A percentile compares a stretch with the other conserved stretches of the same genome.
phyloP scores from a whole-genome alignment of 495 filamentous ascomycete species.

The Durotheca rogersii region DNA sequence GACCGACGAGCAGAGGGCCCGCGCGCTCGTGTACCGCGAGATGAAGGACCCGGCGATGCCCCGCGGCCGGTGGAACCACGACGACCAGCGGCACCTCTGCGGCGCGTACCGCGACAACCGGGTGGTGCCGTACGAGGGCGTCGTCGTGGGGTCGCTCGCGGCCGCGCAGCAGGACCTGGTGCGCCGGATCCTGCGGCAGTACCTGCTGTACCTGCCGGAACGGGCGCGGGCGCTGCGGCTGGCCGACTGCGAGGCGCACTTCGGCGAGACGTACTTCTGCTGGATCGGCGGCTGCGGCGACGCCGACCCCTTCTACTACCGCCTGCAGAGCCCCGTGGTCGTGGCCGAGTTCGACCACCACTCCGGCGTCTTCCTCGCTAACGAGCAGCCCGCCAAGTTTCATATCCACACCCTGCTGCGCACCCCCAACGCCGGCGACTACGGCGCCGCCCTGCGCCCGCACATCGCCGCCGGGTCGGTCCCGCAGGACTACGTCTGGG shows the following conservation, averaged over 20 bases:
- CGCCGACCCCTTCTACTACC: slow-evolving; percentile 71
- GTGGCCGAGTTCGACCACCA: slow-evolving; percentile 79
- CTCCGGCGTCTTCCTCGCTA: slow-evolving; percentile 74
- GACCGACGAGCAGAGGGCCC: slow-evolving; percentile 42
- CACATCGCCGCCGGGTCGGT: slow-evolving; percentile 29
- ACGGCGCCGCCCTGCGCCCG: slow-evolving; percentile 55
- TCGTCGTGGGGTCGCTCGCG: slow-evolving; percentile 50
- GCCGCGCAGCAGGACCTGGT: slow-evolving; percentile 53
- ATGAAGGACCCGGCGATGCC: slow-evolving; percentile 65
- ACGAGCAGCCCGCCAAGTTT: slow-evolving; percentile 70
- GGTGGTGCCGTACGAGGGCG: slow-evolving; percentile 70
- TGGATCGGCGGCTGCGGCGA: slow-evolving; percentile 72
- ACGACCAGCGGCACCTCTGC: slow-evolving; percentile 71
- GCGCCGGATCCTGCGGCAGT: slow-evolving; percentile 57
- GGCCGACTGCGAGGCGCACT: slow-evolving; percentile 50
- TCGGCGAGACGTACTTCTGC: slow-evolving; percentile 68
- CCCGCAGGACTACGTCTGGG: slow-evolving; percentile 46
- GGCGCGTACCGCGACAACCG: slow-evolving; percentile 77
- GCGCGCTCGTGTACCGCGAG: slow-evolving; percentile 56
- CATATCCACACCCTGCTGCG: slow-evolving; percentile 72
- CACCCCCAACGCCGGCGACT: slow-evolving; percentile 73
- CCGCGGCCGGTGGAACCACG: slow-evolving; percentile 68
- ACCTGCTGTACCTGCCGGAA: slow-evolving; percentile 63
- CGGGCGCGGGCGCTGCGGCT: slow-evolving; percentile 53
- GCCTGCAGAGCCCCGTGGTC: slow-evolving; percentile 71